Percentiles rank a stretch among this genome's conserved stretches.
These are phyloP conservation scores for Ilyonectria mors-panacis DNA, from an alignment of 2,329 filamentous ascomycete species.

Conservation along the genomic window DNA sequence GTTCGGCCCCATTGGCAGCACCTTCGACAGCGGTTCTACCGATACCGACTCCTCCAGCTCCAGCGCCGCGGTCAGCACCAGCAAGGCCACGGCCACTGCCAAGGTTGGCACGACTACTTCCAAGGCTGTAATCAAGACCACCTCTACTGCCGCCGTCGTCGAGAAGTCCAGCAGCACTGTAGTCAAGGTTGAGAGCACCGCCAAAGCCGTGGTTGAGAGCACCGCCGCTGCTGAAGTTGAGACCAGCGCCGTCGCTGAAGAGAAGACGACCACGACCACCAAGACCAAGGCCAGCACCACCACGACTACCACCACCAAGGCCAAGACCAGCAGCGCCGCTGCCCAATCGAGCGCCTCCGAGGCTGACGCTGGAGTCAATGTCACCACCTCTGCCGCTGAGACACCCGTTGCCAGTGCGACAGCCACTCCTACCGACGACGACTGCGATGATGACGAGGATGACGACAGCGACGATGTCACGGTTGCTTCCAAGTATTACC, in stretches of 20 bases:
- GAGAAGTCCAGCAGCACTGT: constrained; percentile 13
- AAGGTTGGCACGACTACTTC: background rate
- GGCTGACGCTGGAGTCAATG: background rate
- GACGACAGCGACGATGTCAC: constrained; percentile 5
- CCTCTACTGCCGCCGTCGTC: background rate
- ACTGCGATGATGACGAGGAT: constrained; percentile 19
- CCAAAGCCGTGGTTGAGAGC: constrained; percentile 20
- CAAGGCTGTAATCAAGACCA: constrained; percentile 18
- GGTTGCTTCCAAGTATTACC: constrained; percentile 36
- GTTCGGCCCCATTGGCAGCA: constrained; percentile 68
- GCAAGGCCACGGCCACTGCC: constrained; percentile 9
- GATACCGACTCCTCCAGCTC: constrained; percentile 18
- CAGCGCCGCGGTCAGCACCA: constrained; percentile 20
- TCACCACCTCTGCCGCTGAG: constrained; percentile 1
- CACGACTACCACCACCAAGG: constrained; percentile 15
- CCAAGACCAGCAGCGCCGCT: background rate
- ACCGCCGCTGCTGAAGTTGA: constrained; percentile 15
- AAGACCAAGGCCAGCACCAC: background rate
- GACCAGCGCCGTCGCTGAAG: constrained; percentile 10
- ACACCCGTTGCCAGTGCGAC: background rate
- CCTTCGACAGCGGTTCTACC: constrained; percentile 54
- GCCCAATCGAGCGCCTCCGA: background rate
- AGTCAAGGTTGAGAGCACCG: constrained; percentile 21
- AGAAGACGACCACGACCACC: constrained; percentile 16
- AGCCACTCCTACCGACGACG: constrained; percentile 1